These are phyloP conservation scores for Aspergillus cejpii DNA, from an alignment of 2,329 filamentous ascomycete species.

Conservation along the genomic window DNA sequence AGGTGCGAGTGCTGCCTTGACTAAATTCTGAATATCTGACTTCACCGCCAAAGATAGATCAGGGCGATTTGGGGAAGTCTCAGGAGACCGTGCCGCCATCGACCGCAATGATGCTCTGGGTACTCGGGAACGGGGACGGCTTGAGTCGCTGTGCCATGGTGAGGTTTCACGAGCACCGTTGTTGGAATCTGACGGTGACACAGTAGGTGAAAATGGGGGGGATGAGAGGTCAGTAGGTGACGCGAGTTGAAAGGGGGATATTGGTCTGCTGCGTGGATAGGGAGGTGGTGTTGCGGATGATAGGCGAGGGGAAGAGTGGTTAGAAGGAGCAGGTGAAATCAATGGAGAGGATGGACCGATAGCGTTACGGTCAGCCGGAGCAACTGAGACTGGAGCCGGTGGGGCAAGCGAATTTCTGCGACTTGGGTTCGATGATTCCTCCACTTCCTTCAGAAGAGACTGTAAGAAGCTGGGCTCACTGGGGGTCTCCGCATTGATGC, in stretches of 20 bases:
- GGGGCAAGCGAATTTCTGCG: slow-evolving; percentile 27
- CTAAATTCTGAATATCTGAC: slow-evolving; percentile 80
- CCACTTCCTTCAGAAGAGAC: slow-evolving; percentile 81
- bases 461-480: slow-evolving; percentile 73
- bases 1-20: slow-evolving; percentile 73
- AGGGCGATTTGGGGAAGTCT: slow-evolving; percentile 61
- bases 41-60: slow-evolving; percentile 75
- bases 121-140: slow-evolving; percentile 21
- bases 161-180: slow-evolving; percentile 17
- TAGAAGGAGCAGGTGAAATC: slow-evolving; percentile 37
- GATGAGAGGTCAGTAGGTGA: slow-evolving; percentile 28
- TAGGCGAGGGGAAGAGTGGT: slow-evolving; percentile 36
- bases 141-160: slow-evolving; percentile 10
- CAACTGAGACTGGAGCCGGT: slow-evolving; percentile 33
- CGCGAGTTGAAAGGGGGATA: slow-evolving; percentile 33
- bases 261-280: slow-evolving; percentile 27
- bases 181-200: slow-evolving; percentile 57
- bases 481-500: slow-evolving; percentile 33
- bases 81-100: slow-evolving; percentile 43
- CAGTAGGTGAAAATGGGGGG: slow-evolving; percentile 59
- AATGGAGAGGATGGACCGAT: slow-evolving; percentile 40
- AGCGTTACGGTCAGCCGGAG: slow-evolving; percentile 32
- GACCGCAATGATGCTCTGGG: slow-evolving; percentile 19
- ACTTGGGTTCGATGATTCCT: slow-evolving; percentile 44
- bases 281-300: slow-evolving; percentile 37